Conservation (phyloP, 495 filamentous ascomycete species). For the Aspergillus cavernicola region DNA sequence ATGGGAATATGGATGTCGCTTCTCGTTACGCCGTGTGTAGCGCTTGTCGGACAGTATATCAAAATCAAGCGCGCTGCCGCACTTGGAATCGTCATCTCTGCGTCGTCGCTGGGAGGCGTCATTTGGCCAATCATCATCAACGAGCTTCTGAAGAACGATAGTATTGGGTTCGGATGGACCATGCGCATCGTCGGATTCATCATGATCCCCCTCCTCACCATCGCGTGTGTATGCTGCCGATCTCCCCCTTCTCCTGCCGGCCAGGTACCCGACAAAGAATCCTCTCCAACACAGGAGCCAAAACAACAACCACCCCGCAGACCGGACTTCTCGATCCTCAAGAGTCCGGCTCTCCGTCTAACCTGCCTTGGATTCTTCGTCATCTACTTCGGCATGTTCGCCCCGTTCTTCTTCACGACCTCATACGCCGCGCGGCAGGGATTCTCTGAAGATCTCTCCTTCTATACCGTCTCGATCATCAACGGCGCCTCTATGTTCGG, state of each 20-base stretch:
- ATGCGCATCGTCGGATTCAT: constrained; percentile 49
- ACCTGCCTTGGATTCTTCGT: constrained; percentile 47
- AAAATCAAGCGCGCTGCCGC: constrained; percentile 50
- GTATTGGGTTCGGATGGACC: constrained; percentile 47
- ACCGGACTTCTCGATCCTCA: constrained; percentile 24
- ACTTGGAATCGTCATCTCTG: constrained; percentile 51
- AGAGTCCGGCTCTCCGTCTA: constrained; percentile 32
- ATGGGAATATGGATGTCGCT: constrained; percentile 49
- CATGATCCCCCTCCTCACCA: constrained; percentile 50
- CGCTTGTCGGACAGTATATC: constrained; percentile 53
- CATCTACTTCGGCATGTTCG: constrained; percentile 46
- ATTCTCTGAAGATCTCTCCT: constrained; percentile 32
- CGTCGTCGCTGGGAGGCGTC: constrained; percentile 56
- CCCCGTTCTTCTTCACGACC: constrained; percentile 44
- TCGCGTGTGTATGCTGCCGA: constrained; percentile 45
- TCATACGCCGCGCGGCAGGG: constrained; percentile 32
- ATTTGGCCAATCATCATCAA: constrained; percentile 45
- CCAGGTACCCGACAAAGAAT: background rate
- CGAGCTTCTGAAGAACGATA: constrained; percentile 26
- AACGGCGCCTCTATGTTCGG: constrained; percentile 44
- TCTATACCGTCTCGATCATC: constrained; percentile 46
- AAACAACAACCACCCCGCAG: too few species aligned
- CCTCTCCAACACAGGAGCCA: background rate
- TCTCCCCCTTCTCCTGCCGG: background rate
- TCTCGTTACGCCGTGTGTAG: constrained; percentile 49